Evolutionary conservation across 2,329 filamentous ascomycete genomes (phyloP).

Genomic region (Colletotrichum sp.): DNA sequence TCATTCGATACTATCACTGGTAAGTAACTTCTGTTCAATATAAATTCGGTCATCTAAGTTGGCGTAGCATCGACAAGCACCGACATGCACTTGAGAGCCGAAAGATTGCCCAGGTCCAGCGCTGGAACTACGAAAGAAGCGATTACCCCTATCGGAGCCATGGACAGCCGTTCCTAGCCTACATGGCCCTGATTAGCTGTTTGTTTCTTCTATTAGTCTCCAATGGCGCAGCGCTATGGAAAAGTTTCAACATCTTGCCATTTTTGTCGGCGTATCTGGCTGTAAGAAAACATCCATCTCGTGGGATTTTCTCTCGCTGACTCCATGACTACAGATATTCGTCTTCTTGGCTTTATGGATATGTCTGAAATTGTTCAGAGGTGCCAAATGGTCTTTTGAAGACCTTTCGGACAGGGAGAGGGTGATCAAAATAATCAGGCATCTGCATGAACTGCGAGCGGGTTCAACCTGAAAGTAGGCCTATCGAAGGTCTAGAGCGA

Average conservation of each 20-base stretch:
- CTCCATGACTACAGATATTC: not conserved
- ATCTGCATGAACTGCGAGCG: not conserved
- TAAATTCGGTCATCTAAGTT: not conserved
- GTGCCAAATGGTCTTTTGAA: not conserved
- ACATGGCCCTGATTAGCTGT: constrained; percentile 29
- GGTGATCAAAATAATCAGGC: not conserved
- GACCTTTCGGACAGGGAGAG: not conserved
- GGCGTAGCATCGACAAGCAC: constrained; percentile 26
- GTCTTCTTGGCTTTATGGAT: not conserved
- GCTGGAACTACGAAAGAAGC: constrained; percentile 26
- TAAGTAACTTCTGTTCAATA: not conserved
- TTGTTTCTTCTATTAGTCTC: not conserved
- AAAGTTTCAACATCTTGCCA: not conserved
- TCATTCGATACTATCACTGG: constrained; percentile 42
- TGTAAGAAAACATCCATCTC: not conserved
- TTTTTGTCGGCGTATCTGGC: not conserved
- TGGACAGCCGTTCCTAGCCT: constrained; percentile 40
- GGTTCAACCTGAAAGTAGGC: not conserved
- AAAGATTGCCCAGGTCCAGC: constrained; percentile 28
- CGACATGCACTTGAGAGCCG: constrained; percentile 23
- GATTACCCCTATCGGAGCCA: constrained; percentile 44
- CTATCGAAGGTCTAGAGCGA: rapidly evolving
- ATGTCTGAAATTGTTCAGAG: not conserved
- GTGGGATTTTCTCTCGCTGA: too few relatives aligned
- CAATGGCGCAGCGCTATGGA: not conserved